Percentiles rank a stretch among this genome's conserved stretches.
These are phyloP conservation scores for Suhomyces sp. DNA, from an alignment of 805 yeast species.

Conservation along the genomic window DNA sequence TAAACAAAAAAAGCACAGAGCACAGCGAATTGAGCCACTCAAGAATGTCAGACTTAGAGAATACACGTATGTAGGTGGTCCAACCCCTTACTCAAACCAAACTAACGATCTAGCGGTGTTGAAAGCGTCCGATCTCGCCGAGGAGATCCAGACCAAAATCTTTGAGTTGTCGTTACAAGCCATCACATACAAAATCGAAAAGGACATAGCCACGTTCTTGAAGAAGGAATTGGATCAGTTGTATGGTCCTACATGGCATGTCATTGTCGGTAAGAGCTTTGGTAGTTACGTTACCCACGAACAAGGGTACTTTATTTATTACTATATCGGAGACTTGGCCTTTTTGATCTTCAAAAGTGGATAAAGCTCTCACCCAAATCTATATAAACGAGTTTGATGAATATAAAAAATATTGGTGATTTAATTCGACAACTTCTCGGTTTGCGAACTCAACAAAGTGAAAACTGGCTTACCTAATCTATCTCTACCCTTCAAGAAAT, in stretches of 20 bases:
- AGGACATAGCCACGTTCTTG: conserved; percentile 62
- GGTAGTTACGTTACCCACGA: conserved; percentile 81
- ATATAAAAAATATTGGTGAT: neutral
- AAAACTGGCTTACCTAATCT: conserved; percentile 82
- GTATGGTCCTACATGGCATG: conserved; percentile 77
- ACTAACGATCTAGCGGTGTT: conserved; percentile 28
- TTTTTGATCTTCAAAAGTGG: conserved; percentile 68
- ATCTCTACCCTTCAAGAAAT: conserved; percentile 91
- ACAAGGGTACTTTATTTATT: conserved; percentile 67
- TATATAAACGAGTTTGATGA: conserved; percentile 2
- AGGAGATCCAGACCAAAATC: conserved; percentile 51
- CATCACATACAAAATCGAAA: conserved; percentile 43
- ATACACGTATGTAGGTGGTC: conserved; percentile 2
- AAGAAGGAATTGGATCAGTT: conserved; percentile 65
- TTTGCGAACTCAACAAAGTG: conserved; percentile 83
- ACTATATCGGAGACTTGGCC: conserved; percentile 67
- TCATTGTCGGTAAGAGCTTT: conserved; percentile 73
- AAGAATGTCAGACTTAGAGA: conserved; percentile 3
- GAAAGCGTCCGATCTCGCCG: conserved; percentile 46
- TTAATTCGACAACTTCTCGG: conserved; percentile 39
- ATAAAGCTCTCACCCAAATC: conserved; percentile 17
- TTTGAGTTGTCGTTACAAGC: conserved; percentile 48
- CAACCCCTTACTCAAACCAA: neutral
- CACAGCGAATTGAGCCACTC: neutral
- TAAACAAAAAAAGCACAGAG: neutral